Conservation (phyloP, 225 moss, liverwort and hornwort species). For the Marchantia paleacea region DNA sequence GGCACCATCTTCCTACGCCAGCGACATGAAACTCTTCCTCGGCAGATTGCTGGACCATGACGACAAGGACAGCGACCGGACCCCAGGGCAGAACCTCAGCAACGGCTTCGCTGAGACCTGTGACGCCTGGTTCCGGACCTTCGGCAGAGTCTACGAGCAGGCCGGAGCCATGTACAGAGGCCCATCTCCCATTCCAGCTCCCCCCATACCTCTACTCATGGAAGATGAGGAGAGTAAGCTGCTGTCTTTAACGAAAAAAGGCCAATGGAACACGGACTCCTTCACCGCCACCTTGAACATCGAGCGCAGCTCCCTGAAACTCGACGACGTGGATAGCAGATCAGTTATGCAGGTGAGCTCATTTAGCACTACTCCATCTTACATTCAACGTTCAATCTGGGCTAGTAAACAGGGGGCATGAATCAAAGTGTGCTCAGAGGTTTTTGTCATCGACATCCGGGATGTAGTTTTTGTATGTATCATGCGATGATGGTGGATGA, state of each 20-base stretch:
- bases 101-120: constrained; percentile 71
- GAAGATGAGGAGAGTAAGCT: not conserved
- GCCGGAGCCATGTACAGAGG: constrained; percentile 83
- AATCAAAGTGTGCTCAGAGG: not conserved
- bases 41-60: constrained; percentile 56
- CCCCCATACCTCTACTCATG: constrained; percentile 25
- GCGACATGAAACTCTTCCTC: constrained; percentile 31
- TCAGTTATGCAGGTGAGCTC: constrained; percentile 27
- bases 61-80: constrained; percentile 61
- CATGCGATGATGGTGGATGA: not conserved
- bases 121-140: constrained; percentile 61
- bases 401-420: not conserved
- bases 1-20: constrained; percentile 39
- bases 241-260: constrained; percentile 4
- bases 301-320: constrained; percentile 27
- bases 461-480: not conserved
- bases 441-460: not conserved
- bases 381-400: not conserved
- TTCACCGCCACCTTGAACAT: constrained; percentile 11
- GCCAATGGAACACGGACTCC: constrained; percentile 15
- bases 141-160: constrained; percentile 67
- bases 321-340: constrained; percentile 36
- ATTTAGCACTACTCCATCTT: not conserved
- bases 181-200: constrained; percentile 47
- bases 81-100: constrained; percentile 61